Conservation (phyloP, 306 rosid species). For the Rosa persica region DNA sequence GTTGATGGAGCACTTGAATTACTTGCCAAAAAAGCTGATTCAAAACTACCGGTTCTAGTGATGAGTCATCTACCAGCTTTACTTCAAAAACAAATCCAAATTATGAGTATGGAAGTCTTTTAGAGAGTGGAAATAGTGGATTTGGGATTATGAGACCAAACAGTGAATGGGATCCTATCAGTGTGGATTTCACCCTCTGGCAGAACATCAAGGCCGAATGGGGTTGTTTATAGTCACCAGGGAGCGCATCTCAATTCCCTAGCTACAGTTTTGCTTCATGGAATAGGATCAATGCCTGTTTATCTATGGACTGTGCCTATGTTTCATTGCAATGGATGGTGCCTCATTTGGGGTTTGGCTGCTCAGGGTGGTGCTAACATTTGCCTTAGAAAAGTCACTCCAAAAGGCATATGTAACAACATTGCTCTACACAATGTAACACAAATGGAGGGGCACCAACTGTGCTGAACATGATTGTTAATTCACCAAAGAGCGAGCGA, state of each 20-base stretch:
- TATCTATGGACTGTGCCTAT: conserved; percentile 91
- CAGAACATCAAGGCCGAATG: conserved; percentile 89
- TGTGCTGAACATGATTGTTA: conserved; percentile 77
- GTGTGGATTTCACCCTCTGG: conserved; percentile 88
- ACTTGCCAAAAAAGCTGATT: conserved; percentile 32
- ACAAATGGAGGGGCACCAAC: conserved; percentile 84
- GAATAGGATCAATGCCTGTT: conserved; percentile 62
- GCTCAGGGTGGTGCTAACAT: conserved; percentile 76
- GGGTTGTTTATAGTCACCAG: conserved; percentile 75
- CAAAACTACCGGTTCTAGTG: conserved; percentile 46
- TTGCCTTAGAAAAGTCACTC: conserved; percentile 61
- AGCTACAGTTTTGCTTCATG: conserved; percentile 61
- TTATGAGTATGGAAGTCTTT: conserved; percentile 60
- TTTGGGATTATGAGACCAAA: conserved; percentile 55
- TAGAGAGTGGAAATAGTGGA: conserved; percentile 36
- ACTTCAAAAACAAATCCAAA: conserved; percentile 17
- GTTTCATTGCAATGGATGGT: conserved; percentile 95
- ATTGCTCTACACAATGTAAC: conserved; percentile 55
- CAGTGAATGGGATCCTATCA: conserved; percentile 80
- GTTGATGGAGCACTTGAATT: conserved; percentile 53
- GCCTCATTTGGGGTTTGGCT: conserved; percentile 81
- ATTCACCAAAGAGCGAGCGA: conserved; percentile 42
- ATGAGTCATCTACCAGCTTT: conserved; percentile 19
- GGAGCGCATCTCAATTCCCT: conserved; percentile 85
- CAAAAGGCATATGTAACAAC: conserved; percentile 56